A percentile compares a stretch with the other conserved stretches of the same genome.
Evolutionary conservation across 2,329 filamentous ascomycete species (phyloP).

Genomic region (Calonectria henricotiae): DNA sequence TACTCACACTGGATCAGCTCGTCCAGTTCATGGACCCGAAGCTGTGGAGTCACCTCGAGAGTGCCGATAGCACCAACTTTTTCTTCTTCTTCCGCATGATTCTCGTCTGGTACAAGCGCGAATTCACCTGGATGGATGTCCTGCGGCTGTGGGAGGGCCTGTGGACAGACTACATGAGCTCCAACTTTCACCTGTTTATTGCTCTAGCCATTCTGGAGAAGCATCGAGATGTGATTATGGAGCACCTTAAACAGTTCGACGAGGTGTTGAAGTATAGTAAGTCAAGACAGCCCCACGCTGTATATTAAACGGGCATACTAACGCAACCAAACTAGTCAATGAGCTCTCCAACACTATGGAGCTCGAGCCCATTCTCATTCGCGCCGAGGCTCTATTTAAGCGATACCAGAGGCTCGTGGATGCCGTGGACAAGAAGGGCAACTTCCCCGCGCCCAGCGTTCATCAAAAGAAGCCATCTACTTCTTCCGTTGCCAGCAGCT

Average conservation of each 20-base stretch:
- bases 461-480: constrained; percentile 41
- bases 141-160: constrained; percentile 91
- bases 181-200: constrained; percentile 95
- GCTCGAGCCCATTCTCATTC: constrained; percentile 86
- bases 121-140: constrained; percentile 92
- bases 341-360: constrained; percentile 96
- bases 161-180: constrained; percentile 93
- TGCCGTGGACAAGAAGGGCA: constrained; percentile 91
- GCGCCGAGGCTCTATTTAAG: constrained; percentile 90
- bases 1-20: constrained; percentile 92
- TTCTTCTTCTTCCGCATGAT: constrained; percentile 99
- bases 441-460: constrained; percentile 76
- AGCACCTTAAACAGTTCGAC: constrained; percentile 93
- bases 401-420: constrained; percentile 92
- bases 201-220: constrained; percentile 96
- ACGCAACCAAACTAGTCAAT: constrained; percentile 76
- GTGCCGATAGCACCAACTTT: constrained; percentile 96
- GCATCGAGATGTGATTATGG: constrained; percentile 96
- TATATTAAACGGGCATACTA: constrained; percentile 32
- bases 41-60: constrained; percentile 91
- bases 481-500: constrained; percentile 38
- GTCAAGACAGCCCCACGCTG: constrained; percentile 53
- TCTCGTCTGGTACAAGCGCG: constrained; percentile 98
- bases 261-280: constrained; percentile 96
- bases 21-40: constrained; percentile 98